These are phyloP conservation scores for Lumnitzera littorea DNA, from an alignment of 345 rosid species.

Conservation along the genomic window DNA sequence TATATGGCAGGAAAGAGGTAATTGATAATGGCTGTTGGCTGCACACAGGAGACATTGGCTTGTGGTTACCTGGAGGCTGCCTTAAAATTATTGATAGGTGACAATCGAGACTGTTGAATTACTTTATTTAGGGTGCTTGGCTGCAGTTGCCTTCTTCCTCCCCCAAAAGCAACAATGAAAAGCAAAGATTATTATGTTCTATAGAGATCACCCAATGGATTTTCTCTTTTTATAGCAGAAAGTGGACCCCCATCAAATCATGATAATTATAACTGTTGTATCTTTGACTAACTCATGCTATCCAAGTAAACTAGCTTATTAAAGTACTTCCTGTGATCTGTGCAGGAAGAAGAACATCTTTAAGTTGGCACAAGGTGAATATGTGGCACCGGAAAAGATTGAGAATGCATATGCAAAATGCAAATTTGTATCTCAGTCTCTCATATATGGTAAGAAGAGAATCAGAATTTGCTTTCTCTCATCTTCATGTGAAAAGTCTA, in stretches of 20 bases:
- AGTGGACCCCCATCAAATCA: too few relatives aligned
- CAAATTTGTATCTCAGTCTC: conserved; percentile 36
- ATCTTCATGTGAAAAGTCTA: background rate
- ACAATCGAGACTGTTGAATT: background rate
- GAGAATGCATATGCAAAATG: conserved; percentile 35
- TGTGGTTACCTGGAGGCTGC: conserved; percentile 42
- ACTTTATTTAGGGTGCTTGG: background rate
- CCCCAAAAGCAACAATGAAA: too few relatives aligned
- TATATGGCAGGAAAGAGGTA: conserved; percentile 34
- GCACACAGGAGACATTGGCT: conserved; percentile 42
- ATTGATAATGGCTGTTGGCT: conserved; percentile 32
- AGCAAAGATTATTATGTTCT: too few relatives aligned
- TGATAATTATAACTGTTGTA: too few relatives aligned
- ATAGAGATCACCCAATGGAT: too few relatives aligned
- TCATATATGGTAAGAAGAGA: conserved; percentile 24
- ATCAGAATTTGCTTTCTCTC: background rate
- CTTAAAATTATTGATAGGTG: conserved; percentile 44
- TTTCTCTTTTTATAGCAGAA: too few relatives aligned
- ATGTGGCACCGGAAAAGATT: conserved; percentile 39
- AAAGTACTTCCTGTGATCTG: background rate
- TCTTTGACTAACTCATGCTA: background rate
- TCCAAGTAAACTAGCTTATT: background rate
- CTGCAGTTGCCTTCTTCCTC: background rate
- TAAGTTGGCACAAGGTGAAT: conserved; percentile 47
- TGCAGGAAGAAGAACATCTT: conserved; percentile 35